Conservation (phyloP, 192 early-diverging fungal genomes). For the Coemansia aciculifera region DNA sequence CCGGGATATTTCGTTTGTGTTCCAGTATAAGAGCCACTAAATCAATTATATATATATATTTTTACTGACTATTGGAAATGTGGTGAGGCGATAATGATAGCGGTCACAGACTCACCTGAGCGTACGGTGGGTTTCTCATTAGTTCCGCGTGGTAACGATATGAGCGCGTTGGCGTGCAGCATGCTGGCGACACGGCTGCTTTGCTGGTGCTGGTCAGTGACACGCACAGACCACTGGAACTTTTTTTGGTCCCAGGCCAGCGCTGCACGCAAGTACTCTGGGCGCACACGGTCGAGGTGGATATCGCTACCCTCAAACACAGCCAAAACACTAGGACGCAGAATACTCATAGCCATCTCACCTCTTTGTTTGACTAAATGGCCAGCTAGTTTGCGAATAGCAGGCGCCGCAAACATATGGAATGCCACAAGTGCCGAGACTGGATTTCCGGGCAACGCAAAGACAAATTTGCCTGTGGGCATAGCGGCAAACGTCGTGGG, state of each 20-base stretch:
- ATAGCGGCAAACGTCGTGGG: conserved; percentile 93
- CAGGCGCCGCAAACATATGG: conserved; percentile 86
- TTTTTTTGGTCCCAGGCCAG: conserved; percentile 29
- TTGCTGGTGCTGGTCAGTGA: conserved; percentile 74
- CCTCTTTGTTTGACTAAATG: conserved; percentile 26
- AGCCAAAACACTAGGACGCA: conserved; percentile 63
- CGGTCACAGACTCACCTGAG: conserved; percentile 21
- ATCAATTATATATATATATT: neutral
- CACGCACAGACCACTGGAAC: conserved; percentile 42
- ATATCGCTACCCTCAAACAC: conserved; percentile 67
- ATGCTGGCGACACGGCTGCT: conserved; percentile 79
- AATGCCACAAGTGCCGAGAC: conserved; percentile 88
- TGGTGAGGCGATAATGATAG: conserved; percentile 35
- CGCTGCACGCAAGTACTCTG: conserved; percentile 30
- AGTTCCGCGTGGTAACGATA: conserved; percentile 66
- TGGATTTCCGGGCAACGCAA: conserved; percentile 93
- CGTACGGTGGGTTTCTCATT: conserved; percentile 12
- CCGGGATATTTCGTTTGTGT: conserved; percentile 72
- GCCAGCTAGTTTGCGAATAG: conserved; percentile 77
- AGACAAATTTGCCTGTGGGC: conserved; percentile 58
- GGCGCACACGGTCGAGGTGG: conserved; percentile 40
- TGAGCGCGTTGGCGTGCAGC: conserved; percentile 73
- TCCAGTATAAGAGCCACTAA: conserved; percentile 74
- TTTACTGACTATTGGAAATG: neutral
- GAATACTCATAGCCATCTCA: conserved; percentile 46